phyloP scores from a whole-genome alignment of 148 eudicot genomes.

The Rhododendron ovatum region DNA sequence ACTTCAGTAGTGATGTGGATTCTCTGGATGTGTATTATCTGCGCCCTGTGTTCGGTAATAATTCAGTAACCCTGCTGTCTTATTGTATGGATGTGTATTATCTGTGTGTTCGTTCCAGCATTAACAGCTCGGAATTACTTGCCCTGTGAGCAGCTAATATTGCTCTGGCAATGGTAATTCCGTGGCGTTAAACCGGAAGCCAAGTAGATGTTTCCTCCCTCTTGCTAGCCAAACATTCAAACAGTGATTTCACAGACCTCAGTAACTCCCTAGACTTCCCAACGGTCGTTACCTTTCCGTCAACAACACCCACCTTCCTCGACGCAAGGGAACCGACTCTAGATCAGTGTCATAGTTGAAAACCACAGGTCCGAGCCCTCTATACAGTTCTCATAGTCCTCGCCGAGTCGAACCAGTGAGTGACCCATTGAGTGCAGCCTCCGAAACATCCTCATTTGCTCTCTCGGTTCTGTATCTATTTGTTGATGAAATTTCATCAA shows the following conservation, averaged over 20 bases:
- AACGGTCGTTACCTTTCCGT: not conserved
- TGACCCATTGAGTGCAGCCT: slow-evolving; percentile 43
- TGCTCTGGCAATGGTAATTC: not conserved
- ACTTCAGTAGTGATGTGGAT: not conserved
- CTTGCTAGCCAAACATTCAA: not conserved
- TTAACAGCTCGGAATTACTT: not conserved
- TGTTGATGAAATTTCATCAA: not conserved
- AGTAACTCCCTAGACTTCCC: too few relatives aligned
- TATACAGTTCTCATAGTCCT: slow-evolving; percentile 19
- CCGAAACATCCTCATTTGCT: not conserved
- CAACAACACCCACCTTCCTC: not conserved
- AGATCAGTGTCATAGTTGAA: not conserved
- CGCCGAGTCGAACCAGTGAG: slow-evolving; percentile 22
- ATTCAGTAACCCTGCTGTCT: not conserved
- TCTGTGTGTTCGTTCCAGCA: not conserved
- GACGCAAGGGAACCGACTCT: not conserved
- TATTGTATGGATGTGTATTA: not conserved
- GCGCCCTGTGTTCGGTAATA: too few relatives aligned
- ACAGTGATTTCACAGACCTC: not conserved
- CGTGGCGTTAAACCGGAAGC: not conserved
- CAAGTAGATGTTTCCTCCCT: not conserved
- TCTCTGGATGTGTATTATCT: too few relatives aligned
- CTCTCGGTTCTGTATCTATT: slow-evolving; percentile 7
- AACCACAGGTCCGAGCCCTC: not conserved
- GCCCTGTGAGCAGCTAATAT: not conserved